Conservation (phyloP, 169 alveolate species). For the Plasmodium vivax region DNA sequence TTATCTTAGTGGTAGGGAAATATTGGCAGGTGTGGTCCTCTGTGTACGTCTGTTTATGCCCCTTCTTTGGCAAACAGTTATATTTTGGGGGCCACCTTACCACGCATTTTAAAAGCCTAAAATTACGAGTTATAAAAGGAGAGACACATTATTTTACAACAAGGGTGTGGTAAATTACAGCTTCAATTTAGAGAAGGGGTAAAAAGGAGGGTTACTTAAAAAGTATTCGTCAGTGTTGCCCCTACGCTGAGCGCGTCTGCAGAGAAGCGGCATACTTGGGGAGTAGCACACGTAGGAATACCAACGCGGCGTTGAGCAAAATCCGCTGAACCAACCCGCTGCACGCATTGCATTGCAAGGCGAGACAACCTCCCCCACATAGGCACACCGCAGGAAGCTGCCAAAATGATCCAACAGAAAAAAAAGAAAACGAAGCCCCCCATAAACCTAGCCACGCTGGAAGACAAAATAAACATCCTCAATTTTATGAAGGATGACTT, state of each 20-base stretch:
- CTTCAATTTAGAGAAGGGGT: not conserved
- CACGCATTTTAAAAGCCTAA: not conserved
- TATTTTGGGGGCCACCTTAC: not conserved
- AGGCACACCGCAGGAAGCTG: not conserved
- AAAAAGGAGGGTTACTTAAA: not conserved
- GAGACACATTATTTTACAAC: not conserved
- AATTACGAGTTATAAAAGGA: not conserved
- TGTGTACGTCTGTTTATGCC: not conserved
- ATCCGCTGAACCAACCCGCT: not conserved
- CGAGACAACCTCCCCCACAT: not conserved
- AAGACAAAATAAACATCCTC: constrained; percentile 39
- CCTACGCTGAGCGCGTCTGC: not conserved
- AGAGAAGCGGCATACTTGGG: not conserved
- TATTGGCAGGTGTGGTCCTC: not conserved
- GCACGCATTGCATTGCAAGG: not conserved
- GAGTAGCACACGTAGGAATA: not conserved
- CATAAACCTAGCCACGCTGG: constrained; percentile 25
- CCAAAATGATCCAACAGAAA: constrained; percentile 29
- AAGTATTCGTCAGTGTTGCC: not conserved
- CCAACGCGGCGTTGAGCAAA: not conserved
- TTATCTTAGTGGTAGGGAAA: not conserved
- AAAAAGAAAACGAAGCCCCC: constrained; percentile 18
- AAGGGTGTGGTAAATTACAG: not conserved
- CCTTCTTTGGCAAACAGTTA: not conserved
- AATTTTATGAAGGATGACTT: constrained; percentile 63